Conservation (phyloP, 495 filamentous ascomycete genomes). For the Echria macrotheca region DNA sequence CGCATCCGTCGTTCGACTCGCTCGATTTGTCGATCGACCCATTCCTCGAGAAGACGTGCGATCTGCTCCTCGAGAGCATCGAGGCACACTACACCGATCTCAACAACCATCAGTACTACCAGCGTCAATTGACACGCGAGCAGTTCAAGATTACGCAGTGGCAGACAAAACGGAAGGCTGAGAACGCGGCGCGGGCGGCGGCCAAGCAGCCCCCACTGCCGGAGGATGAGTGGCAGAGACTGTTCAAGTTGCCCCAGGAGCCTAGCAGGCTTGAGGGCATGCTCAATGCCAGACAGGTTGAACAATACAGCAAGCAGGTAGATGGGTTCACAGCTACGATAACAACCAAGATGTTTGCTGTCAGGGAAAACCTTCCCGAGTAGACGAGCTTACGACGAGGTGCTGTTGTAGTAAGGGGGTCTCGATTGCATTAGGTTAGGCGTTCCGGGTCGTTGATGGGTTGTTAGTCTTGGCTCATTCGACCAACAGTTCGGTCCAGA, state of each 20-base stretch:
- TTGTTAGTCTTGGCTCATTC: constrained; percentile 22
- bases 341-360: constrained; percentile 96
- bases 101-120: constrained; percentile 99
- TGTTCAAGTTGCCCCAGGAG: constrained; percentile 96
- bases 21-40: constrained; percentile 93
- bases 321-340: constrained; percentile 92
- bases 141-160: constrained; percentile 93
- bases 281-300: constrained; percentile 89
- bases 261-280: constrained; percentile 87
- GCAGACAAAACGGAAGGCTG: constrained; percentile 91
- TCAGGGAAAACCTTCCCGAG: constrained; percentile 64
- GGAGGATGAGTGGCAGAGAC: constrained; percentile 95
- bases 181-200: constrained; percentile 76
- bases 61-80: constrained; percentile 91
- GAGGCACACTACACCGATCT: constrained; percentile 96
- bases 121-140: constrained; percentile 89
- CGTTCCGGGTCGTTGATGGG: constrained; percentile 26
- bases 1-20: constrained; percentile 80
- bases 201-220: constrained; percentile 86
- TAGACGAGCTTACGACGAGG: constrained; percentile 20
- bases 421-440: constrained; percentile 29
- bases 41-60: constrained; percentile 97
- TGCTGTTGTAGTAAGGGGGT: constrained; percentile 14
- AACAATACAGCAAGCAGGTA: constrained; percentile 95
- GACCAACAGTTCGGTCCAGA: constrained; percentile 13